phyloP scores from a whole-genome alignment of 2,329 filamentous ascomycete species.

The Fusarium chuoi region DNA sequence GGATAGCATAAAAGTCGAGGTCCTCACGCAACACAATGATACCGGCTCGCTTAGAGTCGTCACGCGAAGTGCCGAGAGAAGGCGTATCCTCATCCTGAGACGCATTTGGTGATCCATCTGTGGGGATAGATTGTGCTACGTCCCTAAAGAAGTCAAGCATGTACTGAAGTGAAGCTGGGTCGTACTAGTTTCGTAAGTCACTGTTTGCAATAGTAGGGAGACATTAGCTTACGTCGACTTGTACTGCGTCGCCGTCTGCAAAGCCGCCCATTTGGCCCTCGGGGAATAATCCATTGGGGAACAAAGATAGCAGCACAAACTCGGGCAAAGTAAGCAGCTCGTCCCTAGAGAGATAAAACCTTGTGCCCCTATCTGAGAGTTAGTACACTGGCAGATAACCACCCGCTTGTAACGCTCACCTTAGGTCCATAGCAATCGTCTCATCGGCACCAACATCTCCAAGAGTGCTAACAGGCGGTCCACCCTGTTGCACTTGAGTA shows the following conservation, averaged over 20 bases:
- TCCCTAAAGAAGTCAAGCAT: slow-evolving; percentile 99
- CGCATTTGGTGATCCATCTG: slow-evolving; percentile 73
- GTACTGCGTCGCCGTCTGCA: slow-evolving; percentile 91
- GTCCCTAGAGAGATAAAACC: slow-evolving; percentile 93
- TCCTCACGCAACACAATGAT: slow-evolving; percentile 98
- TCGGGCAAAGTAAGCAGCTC: slow-evolving; percentile 95
- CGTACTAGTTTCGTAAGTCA: slow-evolving; percentile 73
- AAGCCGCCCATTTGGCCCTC: slow-evolving; percentile 96
- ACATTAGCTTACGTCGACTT: slow-evolving; percentile 84
- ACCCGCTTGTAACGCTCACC: slow-evolving; percentile 64
- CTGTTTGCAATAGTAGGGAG: background rate
- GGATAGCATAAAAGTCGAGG: slow-evolving; percentile 96
- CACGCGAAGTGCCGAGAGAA: slow-evolving; percentile 76
- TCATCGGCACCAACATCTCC: slow-evolving; percentile 91
- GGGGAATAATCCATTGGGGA: slow-evolving; percentile 97
- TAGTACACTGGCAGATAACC: slow-evolving; percentile 21
- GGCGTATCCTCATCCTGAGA: slow-evolving; percentile 71
- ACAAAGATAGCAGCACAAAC: slow-evolving; percentile 96
- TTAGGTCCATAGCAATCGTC: slow-evolving; percentile 92
- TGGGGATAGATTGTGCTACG: slow-evolving; percentile 94
- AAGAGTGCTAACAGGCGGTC: slow-evolving; percentile 87
- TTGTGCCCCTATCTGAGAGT: slow-evolving; percentile 75
- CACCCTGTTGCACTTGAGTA: slow-evolving; percentile 97
- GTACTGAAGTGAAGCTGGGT: slow-evolving; percentile 94
- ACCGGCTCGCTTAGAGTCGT: slow-evolving; percentile 88